Conservation (phyloP, 768 basidiomycete genomes). For the Gautieria morchelliformis region DNA sequence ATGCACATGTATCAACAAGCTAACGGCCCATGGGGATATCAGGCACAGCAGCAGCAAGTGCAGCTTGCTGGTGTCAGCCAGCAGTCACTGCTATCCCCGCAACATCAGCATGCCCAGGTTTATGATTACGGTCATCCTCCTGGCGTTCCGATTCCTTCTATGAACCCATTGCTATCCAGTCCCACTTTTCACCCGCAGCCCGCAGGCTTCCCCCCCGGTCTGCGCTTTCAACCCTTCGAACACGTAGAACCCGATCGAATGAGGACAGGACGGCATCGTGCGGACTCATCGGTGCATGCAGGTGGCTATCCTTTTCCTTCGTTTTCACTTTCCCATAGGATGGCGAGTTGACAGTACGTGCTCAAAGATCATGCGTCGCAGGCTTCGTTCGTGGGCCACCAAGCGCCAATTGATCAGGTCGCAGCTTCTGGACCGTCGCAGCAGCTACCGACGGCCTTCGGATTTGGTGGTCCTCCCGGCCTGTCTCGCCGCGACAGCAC, state of each 20-base stretch:
- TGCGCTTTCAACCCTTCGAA: constrained; percentile 4
- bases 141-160: not conserved
- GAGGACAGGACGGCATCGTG: not conserved
- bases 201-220: not conserved
- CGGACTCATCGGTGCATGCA: not conserved
- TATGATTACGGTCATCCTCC: constrained; percentile 1
- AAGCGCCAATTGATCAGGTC: not conserved
- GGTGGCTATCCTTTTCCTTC: not conserved
- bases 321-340: not conserved
- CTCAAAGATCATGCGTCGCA: constrained; percentile 3
- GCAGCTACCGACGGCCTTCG: constrained; percentile 16
- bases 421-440: not conserved
- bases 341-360: not conserved
- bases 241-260: not conserved
- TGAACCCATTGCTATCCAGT: not conserved
- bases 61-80: not conserved
- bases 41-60: not conserved
- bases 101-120: not conserved
- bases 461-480: constrained; percentile 62
- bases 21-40: constrained; percentile 2
- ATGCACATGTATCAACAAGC: not conserved
- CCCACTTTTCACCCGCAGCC: constrained; percentile 2
- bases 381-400: not conserved
- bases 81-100: not conserved
- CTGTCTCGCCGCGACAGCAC: constrained; percentile 32